Evolutionary conservation across 164 flowering plant species (phyloP), one percentile per base, ranked within the genome.

Genomic region (Aristolochia contorta): DNA sequence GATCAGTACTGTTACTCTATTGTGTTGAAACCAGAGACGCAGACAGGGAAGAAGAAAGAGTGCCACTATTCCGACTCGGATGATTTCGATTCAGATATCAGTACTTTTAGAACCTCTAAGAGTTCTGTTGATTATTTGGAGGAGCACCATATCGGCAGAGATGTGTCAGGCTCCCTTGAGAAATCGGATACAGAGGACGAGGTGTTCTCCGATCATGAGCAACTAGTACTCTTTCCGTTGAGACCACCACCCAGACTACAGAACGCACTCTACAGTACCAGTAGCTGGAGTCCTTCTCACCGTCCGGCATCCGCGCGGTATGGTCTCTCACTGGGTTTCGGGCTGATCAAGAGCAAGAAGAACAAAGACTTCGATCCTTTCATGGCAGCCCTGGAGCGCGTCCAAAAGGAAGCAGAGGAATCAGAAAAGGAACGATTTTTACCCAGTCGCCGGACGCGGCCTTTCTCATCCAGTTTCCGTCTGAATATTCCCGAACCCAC

Each of bases 321-420:
- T 8, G 43, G 43, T 3, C 43, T 37, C 43, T 37, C 10, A 37
- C 43, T 37, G 43, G 12, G 43, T 7, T 10, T 37, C 43, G 7
- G 43, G 43, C 43, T 37, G 43, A 27, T 27, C 30, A 27, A 27
- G 30, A 27, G 30, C 3, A 27, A 27, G 30, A 71, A 66, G 72
- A 74, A 67, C 19, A 63, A 75, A 12, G 76, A 74, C 3, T 67
- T 70, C 57, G 87, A 82, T 72, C 87, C 87, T 0, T 82, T 80
- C 71, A 57, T 51, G 71, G 71, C 50, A 7, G 87, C 87, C n/a
- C 45, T 80, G 30, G 72, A 78, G 65, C 70, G 67, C 27, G 76
- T 82, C 19, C 77, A 53, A 69, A 71, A 68, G 48, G 82, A 70
- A 41, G 58, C 56, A 25, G 51, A 47, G 10, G 10, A 67, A 56